Percentiles rank a stretch among this genome's conserved stretches.
phyloP scores from a whole-genome alignment of 2,329 filamentous ascomycete genomes.

The Aspergillus fischeri region DNA sequence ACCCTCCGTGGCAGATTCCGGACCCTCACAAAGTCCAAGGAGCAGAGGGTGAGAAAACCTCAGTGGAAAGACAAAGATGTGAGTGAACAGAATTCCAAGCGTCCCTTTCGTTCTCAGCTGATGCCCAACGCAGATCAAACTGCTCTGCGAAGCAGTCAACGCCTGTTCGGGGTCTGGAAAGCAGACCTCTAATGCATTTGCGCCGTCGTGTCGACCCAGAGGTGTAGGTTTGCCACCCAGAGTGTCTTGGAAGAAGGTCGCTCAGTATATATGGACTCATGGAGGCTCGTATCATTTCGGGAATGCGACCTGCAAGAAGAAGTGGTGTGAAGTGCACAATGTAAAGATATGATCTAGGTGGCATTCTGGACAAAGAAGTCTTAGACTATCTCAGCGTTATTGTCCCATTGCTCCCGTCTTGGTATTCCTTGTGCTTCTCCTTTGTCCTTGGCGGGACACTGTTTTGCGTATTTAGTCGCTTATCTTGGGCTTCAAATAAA shows the following conservation, averaged over 20 bases:
- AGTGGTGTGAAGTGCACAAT: slow-evolving; percentile 50
- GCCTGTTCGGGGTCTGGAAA: slow-evolving; percentile 17
- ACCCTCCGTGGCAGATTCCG: slow-evolving; percentile 46
- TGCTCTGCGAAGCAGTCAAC: slow-evolving; percentile 39
- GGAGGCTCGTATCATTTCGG: slow-evolving; percentile 58
- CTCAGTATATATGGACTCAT: slow-evolving; percentile 48
- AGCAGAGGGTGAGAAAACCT: slow-evolving; percentile 44
- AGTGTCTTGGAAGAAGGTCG: slow-evolving; percentile 58
- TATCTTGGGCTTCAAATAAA: background rate
- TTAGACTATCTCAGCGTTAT: background rate
- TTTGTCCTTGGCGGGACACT: background rate
- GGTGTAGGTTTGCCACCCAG: slow-evolving; percentile 31
- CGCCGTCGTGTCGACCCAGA: slow-evolving; percentile 3
- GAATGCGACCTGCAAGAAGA: slow-evolving; percentile 59
- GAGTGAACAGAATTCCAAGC: slow-evolving; percentile 17
- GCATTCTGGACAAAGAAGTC: background rate
- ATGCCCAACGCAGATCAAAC: slow-evolving; percentile 27
- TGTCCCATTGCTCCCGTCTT: background rate
- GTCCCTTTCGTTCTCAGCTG: background rate
- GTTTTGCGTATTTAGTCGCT: background rate
- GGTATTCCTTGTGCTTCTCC: background rate
- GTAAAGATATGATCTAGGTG: slow-evolving; percentile 14
- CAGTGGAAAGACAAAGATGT: slow-evolving; percentile 43
- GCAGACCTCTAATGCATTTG: slow-evolving; percentile 1
- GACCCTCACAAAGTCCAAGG: slow-evolving; percentile 44